These are phyloP conservation scores for Coprinellus aureogranulatus DNA, from an alignment of 768 basidiomycete species.

Conservation along the genomic window DNA sequence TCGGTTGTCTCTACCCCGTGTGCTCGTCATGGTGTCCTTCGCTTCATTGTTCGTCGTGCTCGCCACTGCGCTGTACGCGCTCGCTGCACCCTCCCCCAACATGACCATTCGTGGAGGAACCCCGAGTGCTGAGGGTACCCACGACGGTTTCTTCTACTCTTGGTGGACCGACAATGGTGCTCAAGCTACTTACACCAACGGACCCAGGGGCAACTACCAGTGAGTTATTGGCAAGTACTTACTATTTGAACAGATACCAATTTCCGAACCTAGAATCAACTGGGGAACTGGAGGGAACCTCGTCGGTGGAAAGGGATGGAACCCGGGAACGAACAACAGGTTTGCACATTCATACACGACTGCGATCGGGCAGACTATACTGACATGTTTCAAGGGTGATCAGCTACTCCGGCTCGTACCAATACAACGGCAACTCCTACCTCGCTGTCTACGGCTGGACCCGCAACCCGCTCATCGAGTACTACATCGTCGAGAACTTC, in stretches of 20 bases:
- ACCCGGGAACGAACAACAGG: conserved; percentile 28
- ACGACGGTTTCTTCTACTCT: conserved; percentile 36
- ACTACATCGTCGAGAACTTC: conserved; percentile 45
- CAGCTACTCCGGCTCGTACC: conserved; percentile 36
- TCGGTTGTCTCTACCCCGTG: no score
- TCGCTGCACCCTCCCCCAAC: not conserved
- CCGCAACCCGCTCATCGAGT: conserved; percentile 43
- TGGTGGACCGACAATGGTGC: conserved; percentile 33
- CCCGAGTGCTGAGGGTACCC: conserved; percentile 27
- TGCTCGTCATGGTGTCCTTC: no score
- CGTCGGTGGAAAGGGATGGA: conserved; percentile 41
- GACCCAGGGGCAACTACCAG: conserved; percentile 10
- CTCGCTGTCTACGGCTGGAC: conserved; percentile 50
- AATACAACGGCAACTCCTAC: conserved; percentile 40
- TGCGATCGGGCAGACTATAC: not conserved
- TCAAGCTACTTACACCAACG: conserved; percentile 30
- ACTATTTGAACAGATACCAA: not conserved
- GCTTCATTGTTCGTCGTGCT: not conserved
- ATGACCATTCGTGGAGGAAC: conserved; percentile 13
- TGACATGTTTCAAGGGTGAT: conserved; percentile 26
- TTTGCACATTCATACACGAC: conserved; percentile 9
- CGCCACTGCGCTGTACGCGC: not conserved
- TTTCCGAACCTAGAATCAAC: conserved; percentile 27
- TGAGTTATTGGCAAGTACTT: no score
- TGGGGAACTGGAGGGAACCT: conserved; percentile 36